These are phyloP conservation scores for Xylaria sp. DNA, from an alignment of 2,329 filamentous ascomycete genomes.

Conservation along the genomic window DNA sequence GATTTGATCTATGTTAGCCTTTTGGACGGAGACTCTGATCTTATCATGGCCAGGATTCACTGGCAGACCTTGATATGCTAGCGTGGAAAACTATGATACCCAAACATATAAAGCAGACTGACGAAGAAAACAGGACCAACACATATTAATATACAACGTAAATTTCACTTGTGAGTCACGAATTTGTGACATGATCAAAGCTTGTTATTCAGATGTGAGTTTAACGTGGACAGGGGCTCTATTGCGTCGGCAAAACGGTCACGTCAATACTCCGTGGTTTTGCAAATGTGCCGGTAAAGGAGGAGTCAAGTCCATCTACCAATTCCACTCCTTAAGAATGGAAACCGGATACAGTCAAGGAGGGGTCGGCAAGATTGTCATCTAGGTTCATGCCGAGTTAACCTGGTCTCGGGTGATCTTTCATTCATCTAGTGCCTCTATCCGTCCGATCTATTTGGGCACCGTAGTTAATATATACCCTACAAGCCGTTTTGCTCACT, in stretches of 20 bases:
- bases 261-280: neutral
- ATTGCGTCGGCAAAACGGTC: neutral
- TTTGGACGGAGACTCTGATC: neutral
- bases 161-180: neutral
- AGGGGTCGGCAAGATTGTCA: neutral
- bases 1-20: neutral
- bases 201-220: neutral
- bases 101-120: neutral
- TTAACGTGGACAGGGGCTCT: neutral
- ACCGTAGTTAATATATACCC: constrained; percentile 33
- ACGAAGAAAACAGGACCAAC: neutral
- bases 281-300: neutral
- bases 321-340: neutral
- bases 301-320: constrained; percentile 1
- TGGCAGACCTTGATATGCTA: neutral
- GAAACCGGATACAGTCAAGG: constrained; percentile 5
- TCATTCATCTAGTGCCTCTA: constrained; percentile 32
- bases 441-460: constrained; percentile 35
- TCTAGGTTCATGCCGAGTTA: constrained; percentile 22
- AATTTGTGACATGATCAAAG: neutral
- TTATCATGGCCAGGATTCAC: neutral
- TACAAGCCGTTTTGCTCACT: constrained; percentile 35
- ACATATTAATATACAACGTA: neutral
- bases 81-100: neutral
- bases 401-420: constrained; percentile 22